phyloP scores from a whole-genome alignment of 306 rosid genomes.

The Carpinus fangiana region DNA sequence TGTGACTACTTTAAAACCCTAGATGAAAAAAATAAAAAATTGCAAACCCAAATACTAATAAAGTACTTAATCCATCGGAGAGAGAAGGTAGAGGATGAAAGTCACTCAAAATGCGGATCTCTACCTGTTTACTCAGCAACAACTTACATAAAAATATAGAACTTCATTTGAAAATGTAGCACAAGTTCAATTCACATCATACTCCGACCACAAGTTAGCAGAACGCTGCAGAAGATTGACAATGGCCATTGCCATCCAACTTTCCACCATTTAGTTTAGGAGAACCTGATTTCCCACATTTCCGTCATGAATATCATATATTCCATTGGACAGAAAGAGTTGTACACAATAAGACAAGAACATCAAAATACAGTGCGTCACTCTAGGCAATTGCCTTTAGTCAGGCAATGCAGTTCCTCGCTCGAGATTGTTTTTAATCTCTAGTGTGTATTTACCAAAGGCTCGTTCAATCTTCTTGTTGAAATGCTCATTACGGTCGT shows the following conservation, averaged over 20 bases:
- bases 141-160: not conserved
- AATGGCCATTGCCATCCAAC: not conserved
- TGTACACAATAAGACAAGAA: not conserved
- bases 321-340: not conserved
- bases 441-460: constrained; percentile 94
- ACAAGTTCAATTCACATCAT: not conserved
- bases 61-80: too few relatives aligned
- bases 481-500: constrained; percentile 96
- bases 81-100: too few relatives aligned
- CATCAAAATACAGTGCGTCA: not conserved
- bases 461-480: constrained; percentile 98
- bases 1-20: too few relatives aligned
- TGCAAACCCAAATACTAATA: too few relatives aligned
- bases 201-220: not conserved
- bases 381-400: constrained; percentile 36
- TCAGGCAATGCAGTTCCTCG: constrained; percentile 98
- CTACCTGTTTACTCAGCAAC: not conserved
- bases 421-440: constrained; percentile 97
- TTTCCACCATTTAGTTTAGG: not conserved
- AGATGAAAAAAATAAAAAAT: too few relatives aligned
- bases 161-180: not conserved
- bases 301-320: not conserved
- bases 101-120: too few relatives aligned
- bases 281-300: not conserved
- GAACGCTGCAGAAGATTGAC: not conserved